A percentile compares a stretch with the other conserved stretches of the same genome.
These are phyloP conservation scores for Takashimella tepidaria DNA, from an alignment of 1,284 basidiomycete genomes.

Conservation along the genomic window DNA sequence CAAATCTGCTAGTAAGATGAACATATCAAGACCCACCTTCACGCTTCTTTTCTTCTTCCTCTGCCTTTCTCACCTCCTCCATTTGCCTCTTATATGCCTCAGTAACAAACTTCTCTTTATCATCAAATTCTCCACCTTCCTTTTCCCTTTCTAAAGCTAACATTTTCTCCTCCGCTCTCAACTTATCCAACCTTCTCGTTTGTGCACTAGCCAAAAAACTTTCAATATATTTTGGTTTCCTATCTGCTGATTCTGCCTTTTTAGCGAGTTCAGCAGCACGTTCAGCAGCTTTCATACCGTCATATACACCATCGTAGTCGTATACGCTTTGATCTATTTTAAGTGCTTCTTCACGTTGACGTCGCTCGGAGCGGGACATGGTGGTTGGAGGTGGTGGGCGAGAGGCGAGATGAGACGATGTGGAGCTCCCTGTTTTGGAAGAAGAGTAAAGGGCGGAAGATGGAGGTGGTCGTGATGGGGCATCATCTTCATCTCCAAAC, in stretches of 20 bases:
- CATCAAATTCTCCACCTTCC: slow-evolving; percentile 90
- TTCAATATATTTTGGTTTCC: slow-evolving; percentile 92
- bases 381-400: slow-evolving; percentile 2
- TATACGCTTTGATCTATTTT: slow-evolving; percentile 77
- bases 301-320: slow-evolving; percentile 95
- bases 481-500: slow-evolving; percentile 36
- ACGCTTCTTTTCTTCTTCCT: slow-evolving; percentile 78
- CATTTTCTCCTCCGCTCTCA: slow-evolving; percentile 98
- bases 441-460: slow-evolving; percentile 11
- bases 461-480: slow-evolving; percentile 1
- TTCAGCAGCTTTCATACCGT: slow-evolving; percentile 87
- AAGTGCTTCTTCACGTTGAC: slow-evolving; percentile 61
- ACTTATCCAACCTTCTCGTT: slow-evolving; percentile 77
- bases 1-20: too few species aligned
- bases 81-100: slow-evolving; percentile 96
- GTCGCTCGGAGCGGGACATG: slow-evolving; percentile 35
- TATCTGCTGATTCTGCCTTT: slow-evolving; percentile 63
- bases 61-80: slow-evolving; percentile 81
- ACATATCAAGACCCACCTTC: slow-evolving; percentile 61
- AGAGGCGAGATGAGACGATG: not conserved
- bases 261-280: slow-evolving; percentile 63
- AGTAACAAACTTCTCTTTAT: slow-evolving; percentile 95
- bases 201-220: slow-evolving; percentile 76
- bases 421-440: slow-evolving; percentile 10
- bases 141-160: slow-evolving; percentile 85